These are phyloP conservation scores for Hypoxylon sp. DNA, from an alignment of 2,329 filamentous ascomycete genomes.

Conservation along the genomic window DNA sequence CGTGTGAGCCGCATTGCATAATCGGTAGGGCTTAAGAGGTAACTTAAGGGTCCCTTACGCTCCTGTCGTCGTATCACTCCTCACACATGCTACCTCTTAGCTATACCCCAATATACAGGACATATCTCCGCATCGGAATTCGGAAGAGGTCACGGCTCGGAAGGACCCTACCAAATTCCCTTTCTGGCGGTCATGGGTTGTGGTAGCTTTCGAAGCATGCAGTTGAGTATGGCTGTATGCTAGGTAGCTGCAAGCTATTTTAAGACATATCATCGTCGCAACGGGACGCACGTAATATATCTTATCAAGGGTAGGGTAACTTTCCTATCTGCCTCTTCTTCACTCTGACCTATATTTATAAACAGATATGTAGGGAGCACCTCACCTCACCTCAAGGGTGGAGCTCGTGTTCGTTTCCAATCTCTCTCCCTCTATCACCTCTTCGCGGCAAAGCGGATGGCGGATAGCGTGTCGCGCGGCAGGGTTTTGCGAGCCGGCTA, in stretches of 20 bases:
- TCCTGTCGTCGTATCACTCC: constrained; percentile 5
- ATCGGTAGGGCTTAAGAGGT: constrained; percentile 11
- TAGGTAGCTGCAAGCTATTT: constrained; percentile 24
- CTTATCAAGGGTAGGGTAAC: constrained; percentile 24
- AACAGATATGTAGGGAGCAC: not conserved
- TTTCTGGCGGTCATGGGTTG: constrained; percentile 25
- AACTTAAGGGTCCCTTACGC: no score
- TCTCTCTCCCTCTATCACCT: constrained; percentile 5
- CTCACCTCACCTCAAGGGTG: constrained; percentile 1
- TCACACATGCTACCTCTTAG: constrained; percentile 4
- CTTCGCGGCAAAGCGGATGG: constrained; percentile 29
- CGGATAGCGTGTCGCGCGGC: constrained; percentile 28
- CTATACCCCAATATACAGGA: no score
- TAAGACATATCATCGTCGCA: constrained; percentile 13
- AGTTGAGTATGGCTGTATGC: constrained; percentile 25
- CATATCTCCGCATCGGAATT: constrained; percentile 21
- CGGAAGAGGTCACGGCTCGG: constrained; percentile 11
- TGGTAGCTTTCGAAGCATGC: constrained; percentile 14
- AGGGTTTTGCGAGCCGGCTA: constrained; percentile 31
- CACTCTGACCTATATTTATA: not conserved
- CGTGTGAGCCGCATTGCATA: constrained; percentile 25
- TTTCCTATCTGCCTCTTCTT: not conserved
- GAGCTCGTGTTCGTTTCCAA: constrained; percentile 8
- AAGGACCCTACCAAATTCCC: constrained; percentile 13
- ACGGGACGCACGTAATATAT: constrained; percentile 22